Percentiles rank a stretch among this genome's conserved stretches.
Evolutionary conservation across 495 filamentous ascomycete species (phyloP).

Genomic region (Neurospora sp.): DNA sequence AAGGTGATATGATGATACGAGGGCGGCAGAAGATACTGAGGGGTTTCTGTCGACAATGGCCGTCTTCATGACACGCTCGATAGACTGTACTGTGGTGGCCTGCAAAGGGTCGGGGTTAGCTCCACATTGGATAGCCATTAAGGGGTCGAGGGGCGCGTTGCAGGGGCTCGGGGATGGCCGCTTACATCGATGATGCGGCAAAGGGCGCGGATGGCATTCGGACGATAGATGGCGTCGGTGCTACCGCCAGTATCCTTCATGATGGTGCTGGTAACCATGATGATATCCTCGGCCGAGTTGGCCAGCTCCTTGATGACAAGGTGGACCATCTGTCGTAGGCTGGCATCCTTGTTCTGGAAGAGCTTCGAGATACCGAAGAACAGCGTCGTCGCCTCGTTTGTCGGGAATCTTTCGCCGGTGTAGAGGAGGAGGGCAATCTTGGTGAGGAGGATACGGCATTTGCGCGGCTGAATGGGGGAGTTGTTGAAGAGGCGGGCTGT

Average conservation of each 20-base stretch:
- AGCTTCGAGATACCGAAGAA: conserved; percentile 99
- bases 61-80: conserved; percentile 97
- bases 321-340: conserved; percentile 98
- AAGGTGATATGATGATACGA: conserved; percentile 97
- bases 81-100: conserved; percentile 95
- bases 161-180: neutral
- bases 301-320: conserved; percentile 95
- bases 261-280: conserved; percentile 98
- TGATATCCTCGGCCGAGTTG: conserved; percentile 94
- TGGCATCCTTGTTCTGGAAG: conserved; percentile 98
- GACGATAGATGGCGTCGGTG: conserved; percentile 88
- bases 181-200: conserved; percentile 96
- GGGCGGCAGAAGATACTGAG: conserved; percentile 90
- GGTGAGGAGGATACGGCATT: conserved; percentile 90
- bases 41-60: conserved; percentile 99
- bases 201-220: conserved; percentile 92
- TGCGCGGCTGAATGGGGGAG: conserved; percentile 87
- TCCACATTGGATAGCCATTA: neutral
- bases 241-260: conserved; percentile 99
- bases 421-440: conserved; percentile 96
- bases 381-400: conserved; percentile 92
- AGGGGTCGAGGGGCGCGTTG: neutral
- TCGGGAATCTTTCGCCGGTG: conserved; percentile 93
- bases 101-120: conserved; percentile 24
- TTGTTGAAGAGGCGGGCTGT: conserved; percentile 94